phyloP scores from a whole-genome alignment of 1,139 yeast genomes.

The Saccharomycopsis crataegensis region DNA sequence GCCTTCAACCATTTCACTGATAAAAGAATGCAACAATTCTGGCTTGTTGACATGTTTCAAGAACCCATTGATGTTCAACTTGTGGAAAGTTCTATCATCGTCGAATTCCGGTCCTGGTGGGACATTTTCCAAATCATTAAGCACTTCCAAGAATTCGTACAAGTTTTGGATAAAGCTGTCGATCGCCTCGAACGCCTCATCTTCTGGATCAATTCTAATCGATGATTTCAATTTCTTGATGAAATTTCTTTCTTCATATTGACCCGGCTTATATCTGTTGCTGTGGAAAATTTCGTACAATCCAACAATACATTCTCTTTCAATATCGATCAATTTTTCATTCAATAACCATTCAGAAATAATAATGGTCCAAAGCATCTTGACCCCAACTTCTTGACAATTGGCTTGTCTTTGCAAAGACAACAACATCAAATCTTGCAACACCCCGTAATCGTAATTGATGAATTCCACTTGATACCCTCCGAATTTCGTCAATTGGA shows the following conservation, averaged over 20 bases:
- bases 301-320: constrained; percentile 54
- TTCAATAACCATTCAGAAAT: constrained; percentile 59
- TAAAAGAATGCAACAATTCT: constrained; percentile 70
- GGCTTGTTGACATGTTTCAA: constrained; percentile 75
- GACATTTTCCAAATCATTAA: constrained; percentile 65
- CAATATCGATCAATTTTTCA: constrained; percentile 54
- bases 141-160: constrained; percentile 55
- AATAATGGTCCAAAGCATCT: constrained; percentile 64
- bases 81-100: constrained; percentile 79
- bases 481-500: constrained; percentile 56
- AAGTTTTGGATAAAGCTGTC: constrained; percentile 49
- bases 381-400: constrained; percentile 61
- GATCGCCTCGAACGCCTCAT: constrained; percentile 52
- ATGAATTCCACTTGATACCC: constrained; percentile 69
- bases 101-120: constrained; percentile 82
- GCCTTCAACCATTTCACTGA: constrained; percentile 66
- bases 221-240: constrained; percentile 44
- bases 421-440: constrained; percentile 59
- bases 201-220: constrained; percentile 55
- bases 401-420: constrained; percentile 60
- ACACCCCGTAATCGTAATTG: constrained; percentile 48
- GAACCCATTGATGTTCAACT: constrained; percentile 68
- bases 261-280: constrained; percentile 48
- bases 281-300: constrained; percentile 59
- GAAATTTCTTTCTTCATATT: constrained; percentile 48